phyloP scores from a whole-genome alignment of 2,329 filamentous ascomycete genomes.

The Colletotrichum sp. region DNA sequence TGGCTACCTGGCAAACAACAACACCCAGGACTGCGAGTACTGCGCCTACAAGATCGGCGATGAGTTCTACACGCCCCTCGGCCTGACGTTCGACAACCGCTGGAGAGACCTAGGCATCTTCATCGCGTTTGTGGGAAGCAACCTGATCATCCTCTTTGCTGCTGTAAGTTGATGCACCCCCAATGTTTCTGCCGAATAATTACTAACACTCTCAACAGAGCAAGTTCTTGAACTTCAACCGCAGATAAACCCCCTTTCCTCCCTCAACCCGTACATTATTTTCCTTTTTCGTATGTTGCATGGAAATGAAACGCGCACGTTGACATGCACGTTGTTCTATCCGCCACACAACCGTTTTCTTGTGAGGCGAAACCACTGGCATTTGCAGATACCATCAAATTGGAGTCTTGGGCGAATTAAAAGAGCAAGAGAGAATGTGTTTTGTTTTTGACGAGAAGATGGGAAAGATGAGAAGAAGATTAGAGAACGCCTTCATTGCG shows the following conservation, averaged over 20 bases:
- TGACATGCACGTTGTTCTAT: neutral
- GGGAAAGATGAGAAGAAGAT: neutral
- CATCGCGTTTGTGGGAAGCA: slow-evolving; percentile 76
- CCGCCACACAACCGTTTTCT: neutral
- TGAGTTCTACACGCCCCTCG: slow-evolving; percentile 75
- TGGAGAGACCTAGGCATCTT: slow-evolving; percentile 88
- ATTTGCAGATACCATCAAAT: neutral
- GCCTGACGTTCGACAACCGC: slow-evolving; percentile 68
- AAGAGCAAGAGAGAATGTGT: neutral
- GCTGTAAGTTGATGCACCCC: slow-evolving; percentile 48
- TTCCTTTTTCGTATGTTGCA: slow-evolving; percentile 3
- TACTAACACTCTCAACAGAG: slow-evolving; percentile 35
- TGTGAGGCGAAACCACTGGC: neutral
- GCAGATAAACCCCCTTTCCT: slow-evolving; percentile 36
- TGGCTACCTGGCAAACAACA: slow-evolving; percentile 74
- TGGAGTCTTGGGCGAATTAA: neutral
- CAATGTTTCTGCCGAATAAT: neutral
- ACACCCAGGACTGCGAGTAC: slow-evolving; percentile 74
- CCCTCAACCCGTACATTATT: neutral
- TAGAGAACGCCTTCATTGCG: slow-evolving; percentile 6
- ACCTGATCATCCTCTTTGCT: slow-evolving; percentile 66
- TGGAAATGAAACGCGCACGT: neutral
- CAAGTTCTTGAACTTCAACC: slow-evolving; percentile 60
- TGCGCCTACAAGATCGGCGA: slow-evolving; percentile 83
- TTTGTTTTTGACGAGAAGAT: neutral